Conservation (phyloP, 1,284 basidiomycete genomes). For the Mycena sp. region DNA sequence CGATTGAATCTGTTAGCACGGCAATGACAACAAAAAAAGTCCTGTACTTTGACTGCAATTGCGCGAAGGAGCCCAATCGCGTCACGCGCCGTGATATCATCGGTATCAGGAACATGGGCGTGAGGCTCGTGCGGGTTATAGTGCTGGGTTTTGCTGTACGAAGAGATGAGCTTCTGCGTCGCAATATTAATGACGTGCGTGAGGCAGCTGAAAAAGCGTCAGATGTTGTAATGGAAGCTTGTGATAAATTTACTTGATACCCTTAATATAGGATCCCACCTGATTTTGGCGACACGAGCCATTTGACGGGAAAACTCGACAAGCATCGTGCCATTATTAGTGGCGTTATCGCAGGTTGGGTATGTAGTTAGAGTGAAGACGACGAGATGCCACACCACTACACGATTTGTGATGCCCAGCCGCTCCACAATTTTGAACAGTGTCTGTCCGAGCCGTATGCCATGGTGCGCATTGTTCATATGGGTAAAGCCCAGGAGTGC, state of each 20-base stretch:
- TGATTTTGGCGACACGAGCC: not conserved
- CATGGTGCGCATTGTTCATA: conserved; percentile 46
- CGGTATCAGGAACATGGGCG: conserved; percentile 10
- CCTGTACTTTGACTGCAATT: conserved; percentile 31
- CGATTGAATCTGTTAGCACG: not conserved
- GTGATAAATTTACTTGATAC: conserved; percentile 8
- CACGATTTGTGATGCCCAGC: no score
- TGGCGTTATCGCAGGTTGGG: no score
- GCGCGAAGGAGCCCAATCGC: conserved; percentile 33
- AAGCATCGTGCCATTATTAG: no score
- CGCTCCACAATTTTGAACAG: conserved; percentile 40
- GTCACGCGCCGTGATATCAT: no score
- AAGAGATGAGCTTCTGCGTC: no score
- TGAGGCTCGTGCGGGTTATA: conserved; percentile 18
- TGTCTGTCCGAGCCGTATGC: conserved; percentile 41
- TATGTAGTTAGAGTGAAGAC: conserved; percentile 4
- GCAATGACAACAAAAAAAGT: not conserved
- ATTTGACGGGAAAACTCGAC: no score
- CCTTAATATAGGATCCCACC: conserved; percentile 13
- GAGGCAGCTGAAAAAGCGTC: conserved; percentile 9
- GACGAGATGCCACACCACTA: conserved; percentile 2
- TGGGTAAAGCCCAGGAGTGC: no score
- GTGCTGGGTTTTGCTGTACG: conserved; percentile 8
- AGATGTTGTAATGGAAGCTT: not conserved
- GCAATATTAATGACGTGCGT: conserved; percentile 24